Conservation (phyloP, 2,329 filamentous ascomycete species). For the Diaporthe sp. region DNA sequence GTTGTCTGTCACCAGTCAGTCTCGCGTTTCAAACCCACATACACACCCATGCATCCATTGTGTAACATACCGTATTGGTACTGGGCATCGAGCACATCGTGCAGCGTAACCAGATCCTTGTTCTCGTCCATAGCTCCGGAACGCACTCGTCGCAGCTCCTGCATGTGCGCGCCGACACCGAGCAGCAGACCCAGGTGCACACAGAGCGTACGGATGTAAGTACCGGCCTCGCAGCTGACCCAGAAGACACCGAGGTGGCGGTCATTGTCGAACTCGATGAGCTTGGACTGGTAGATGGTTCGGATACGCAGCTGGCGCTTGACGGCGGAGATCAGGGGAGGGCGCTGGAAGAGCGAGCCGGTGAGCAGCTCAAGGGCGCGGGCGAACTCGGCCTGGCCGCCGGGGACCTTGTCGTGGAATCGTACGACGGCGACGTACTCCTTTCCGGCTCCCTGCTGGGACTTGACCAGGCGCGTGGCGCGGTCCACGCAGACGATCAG, state of each 20-base stretch:
- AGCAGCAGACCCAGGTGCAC: constrained; percentile 81
- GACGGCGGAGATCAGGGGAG: constrained; percentile 96
- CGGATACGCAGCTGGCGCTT: constrained; percentile 99
- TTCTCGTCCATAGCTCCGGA: constrained; percentile 96
- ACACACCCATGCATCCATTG: background rate
- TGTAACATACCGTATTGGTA: constrained; percentile 74
- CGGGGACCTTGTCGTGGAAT: constrained; percentile 94
- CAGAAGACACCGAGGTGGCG: constrained; percentile 98
- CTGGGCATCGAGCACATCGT: constrained; percentile 96
- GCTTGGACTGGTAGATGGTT: constrained; percentile 97
- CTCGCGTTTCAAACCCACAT: background rate
- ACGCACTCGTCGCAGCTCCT: constrained; percentile 94
- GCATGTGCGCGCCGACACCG: constrained; percentile 85
- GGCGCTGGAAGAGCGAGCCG: constrained; percentile 96
- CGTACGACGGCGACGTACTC: constrained; percentile 98
- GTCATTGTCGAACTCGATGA: constrained; percentile 98
- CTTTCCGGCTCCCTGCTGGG: constrained; percentile 98
- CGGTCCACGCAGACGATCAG: constrained; percentile 96
- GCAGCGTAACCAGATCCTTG: constrained; percentile 90
- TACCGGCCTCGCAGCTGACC: constrained; percentile 98
- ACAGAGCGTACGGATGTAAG: constrained; percentile 98
- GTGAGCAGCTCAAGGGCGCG: constrained; percentile 96
- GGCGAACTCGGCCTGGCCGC: constrained; percentile 92
- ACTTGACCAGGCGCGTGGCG: constrained; percentile 97
- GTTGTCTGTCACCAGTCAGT: constrained; percentile 74